Evolutionary conservation across 176 grass and related monocot genomes (phyloP), one percentile per base, ranked within the genome.

Genomic region (Phragmites australis): DNA sequence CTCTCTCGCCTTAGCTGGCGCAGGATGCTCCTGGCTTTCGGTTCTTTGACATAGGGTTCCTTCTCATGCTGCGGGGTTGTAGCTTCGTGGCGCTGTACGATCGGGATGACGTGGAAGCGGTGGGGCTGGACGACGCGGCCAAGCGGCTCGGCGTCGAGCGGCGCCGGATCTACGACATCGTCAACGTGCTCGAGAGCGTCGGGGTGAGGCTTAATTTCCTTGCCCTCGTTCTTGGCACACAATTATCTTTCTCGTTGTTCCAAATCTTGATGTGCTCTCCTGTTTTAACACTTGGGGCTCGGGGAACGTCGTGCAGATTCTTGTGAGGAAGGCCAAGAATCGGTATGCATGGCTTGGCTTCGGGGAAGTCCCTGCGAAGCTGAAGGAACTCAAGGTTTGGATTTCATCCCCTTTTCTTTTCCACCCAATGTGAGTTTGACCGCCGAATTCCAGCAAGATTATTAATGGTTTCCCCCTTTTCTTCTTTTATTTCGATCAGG

Each of bases 121-220:
- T 98, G 64, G 84, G 86, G 79, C 86, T 98, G 54, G 92, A 98
- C 51, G 92, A 93, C 54, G 88, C 92, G 13, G 92, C 96, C 6
- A 85, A 68, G 81, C 68, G 90, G 54, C 88, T 98, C 13, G 86
- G 88, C 70, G 92, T 98, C n/a, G 96, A 98, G 84, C 87, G 96
- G 74, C 85, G 96, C 60, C 90, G 90, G 90, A 95, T 98, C 92
- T 98, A 98, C 66, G 90, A 98, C 75, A 98, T 98, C n/a, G 96
- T 98, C 72, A 98, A 95, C 17, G 90, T 98, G 12, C 84, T 98
- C 47, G 96, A 94, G 84, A 98, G 90, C 66, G 76, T 98, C n/a
- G 96, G 92, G 96, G 96, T 98, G 61, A 89, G 90, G 53, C 31
- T 51, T 11, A 2, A 12, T 32, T 78, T 53, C 57, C 75, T 30